Evolutionary conservation across 2,329 filamentous ascomycete species (phyloP), one percentile per base, ranked within the genome.

Genomic region (Hypoxylon sp.): DNA sequence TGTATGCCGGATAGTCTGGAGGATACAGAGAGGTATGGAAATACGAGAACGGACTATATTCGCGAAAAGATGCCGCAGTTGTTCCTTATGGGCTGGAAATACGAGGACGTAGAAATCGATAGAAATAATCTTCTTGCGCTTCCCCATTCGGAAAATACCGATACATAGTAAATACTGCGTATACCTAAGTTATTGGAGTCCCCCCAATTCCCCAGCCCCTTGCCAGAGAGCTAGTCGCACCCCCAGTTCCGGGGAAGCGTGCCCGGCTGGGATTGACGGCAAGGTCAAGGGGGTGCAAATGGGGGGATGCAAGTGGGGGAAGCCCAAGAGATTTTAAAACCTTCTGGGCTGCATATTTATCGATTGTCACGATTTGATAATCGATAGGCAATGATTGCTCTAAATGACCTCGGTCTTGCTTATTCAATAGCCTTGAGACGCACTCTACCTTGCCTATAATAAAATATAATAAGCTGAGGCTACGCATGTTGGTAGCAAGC

Each of bases 211-310:
- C 48, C 42, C 22, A 30, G 44, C 42, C 64, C 65, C 65, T 65
- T 61, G 61, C 56, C 57, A 45, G 42, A 62, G 12, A 53, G 28
- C 52, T 55, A 54, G 54, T 40, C 46, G 16, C 33, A 56, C 55
- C 64, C 64, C 61, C 57, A 63, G 67, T 61, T 67, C 67, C 67
- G 67, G 67, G 67, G 67, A 69, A 67, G 64, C 46, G 55, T 65
- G 67, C 22, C 67, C 67, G 64, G 61, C 57, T 16, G 52, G 54
- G 67, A 69, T 69, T 69, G 51, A 54, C 67, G 51, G 58, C 67
- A 48, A 61, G 67, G 67, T 67, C 51, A 61, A 63, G 42, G 63
- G 45, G 52, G 22, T n/a, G 24, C 36, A 48, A 18, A 51, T 44
- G 18, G 36, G 36, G 46, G 53, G 52, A 16, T 36, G 36, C 6